These are phyloP conservation scores for Kodamaea plutei DNA, from an alignment of 1,139 yeast species.

Conservation along the genomic window DNA sequence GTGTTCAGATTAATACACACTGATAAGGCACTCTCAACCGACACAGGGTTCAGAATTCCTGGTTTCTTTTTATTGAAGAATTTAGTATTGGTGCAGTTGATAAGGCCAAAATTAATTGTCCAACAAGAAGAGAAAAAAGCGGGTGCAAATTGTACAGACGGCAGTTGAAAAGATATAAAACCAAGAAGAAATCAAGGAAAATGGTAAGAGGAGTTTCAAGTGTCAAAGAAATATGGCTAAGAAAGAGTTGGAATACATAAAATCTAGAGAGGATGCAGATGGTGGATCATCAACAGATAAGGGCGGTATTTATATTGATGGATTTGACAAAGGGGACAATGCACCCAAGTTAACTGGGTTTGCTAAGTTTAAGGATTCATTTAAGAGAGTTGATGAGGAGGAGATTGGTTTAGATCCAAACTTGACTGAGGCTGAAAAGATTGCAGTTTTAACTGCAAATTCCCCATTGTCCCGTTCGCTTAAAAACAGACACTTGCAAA, in stretches of 20 bases:
- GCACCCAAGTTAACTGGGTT: constrained; percentile 31
- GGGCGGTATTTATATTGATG: constrained; percentile 43
- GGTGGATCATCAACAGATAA: constrained; percentile 33
- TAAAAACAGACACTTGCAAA: constrained; percentile 63
- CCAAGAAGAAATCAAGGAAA: too few species aligned
- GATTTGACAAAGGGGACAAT: constrained; percentile 30
- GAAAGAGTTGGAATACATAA: constrained; percentile 41
- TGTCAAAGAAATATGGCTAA: too few species aligned
- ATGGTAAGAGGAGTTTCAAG: too few species aligned
- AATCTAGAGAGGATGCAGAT: constrained; percentile 35
- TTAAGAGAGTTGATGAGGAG: constrained; percentile 48
- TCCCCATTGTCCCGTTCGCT: constrained; percentile 66
- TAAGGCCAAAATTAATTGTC: too few species aligned
- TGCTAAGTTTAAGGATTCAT: constrained; percentile 49
- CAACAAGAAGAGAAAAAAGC: too few species aligned
- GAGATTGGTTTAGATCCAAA: constrained; percentile 62
- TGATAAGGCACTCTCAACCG: too few species aligned
- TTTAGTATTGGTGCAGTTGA: too few species aligned
- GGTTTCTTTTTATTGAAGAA: too few species aligned
- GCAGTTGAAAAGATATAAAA: too few species aligned
- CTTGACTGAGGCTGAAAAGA: constrained; percentile 62
- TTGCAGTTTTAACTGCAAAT: constrained; percentile 61
- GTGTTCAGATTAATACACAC: too few species aligned
- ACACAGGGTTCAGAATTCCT: too few species aligned
- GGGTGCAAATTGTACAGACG: too few species aligned